Percentiles rank a stretch among this genome's conserved stretches.
phyloP scores from a whole-genome alignment of 1,139 yeast genomes.

The Blastobotrys proliferans region DNA sequence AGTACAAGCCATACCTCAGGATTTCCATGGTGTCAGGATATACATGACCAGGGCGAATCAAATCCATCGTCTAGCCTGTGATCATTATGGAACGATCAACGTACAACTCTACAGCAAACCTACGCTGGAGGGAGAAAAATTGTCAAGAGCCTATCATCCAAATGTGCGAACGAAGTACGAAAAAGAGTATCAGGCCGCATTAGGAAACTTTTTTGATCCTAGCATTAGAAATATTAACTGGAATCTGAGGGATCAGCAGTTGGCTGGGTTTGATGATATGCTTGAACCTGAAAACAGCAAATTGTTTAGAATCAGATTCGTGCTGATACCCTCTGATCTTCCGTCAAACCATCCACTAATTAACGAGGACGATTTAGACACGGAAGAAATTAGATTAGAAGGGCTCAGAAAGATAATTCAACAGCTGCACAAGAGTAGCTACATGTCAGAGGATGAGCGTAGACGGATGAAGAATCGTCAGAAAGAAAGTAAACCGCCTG shows the following conservation, averaged over 20 bases:
- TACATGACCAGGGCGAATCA: constrained; percentile 78
- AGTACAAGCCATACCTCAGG: constrained; percentile 38
- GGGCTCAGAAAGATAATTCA: constrained; percentile 74
- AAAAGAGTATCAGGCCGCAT: constrained; percentile 55
- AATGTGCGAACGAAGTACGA: constrained; percentile 78
- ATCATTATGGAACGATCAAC: constrained; percentile 61
- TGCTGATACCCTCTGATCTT: constrained; percentile 66
- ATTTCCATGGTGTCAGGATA: constrained; percentile 55
- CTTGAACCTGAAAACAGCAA: constrained; percentile 42
- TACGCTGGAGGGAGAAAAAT: constrained; percentile 27
- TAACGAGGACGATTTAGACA: constrained; percentile 23
- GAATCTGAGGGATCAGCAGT: constrained; percentile 84
- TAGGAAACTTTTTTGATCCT: constrained; percentile 52
- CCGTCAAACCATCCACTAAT: constrained; percentile 39
- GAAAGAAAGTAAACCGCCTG: constrained; percentile 60
- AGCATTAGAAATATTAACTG: constrained; percentile 65
- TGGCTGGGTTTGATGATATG: constrained; percentile 85
- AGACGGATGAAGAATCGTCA: constrained; percentile 28
- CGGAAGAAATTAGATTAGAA: constrained; percentile 83
- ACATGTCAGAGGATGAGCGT: constrained; percentile 44
- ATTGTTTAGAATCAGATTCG: constrained; percentile 73
- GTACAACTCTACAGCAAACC: constrained; percentile 63
- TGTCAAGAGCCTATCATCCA: constrained; percentile 41
- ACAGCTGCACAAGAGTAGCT: constrained; percentile 58
- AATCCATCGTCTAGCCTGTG: constrained; percentile 77